A percentile compares a stretch with the other conserved stretches of the same genome.
phyloP scores from a whole-genome alignment of 2,329 filamentous ascomycete species.

The Anthostomella pinea region DNA sequence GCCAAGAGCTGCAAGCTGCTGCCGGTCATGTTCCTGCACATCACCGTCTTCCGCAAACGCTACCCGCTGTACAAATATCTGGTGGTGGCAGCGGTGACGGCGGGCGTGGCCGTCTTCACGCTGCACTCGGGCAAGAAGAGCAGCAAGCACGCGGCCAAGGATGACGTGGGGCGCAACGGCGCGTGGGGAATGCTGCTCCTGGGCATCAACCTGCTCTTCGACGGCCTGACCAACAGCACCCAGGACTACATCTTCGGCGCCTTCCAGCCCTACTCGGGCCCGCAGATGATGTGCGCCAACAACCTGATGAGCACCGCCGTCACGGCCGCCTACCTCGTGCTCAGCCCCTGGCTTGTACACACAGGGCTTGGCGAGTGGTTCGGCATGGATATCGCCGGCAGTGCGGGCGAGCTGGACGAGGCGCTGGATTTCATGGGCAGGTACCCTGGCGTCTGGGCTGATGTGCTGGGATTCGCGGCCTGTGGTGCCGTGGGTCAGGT shows the following conservation, averaged over 20 bases:
- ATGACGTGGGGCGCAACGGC: slow-evolving; percentile 57
- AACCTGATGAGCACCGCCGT: slow-evolving; percentile 82
- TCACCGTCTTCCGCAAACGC: slow-evolving; percentile 82
- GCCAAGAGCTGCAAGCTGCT: slow-evolving; percentile 98
- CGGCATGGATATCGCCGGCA: slow-evolving; percentile 62
- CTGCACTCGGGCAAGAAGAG: slow-evolving; percentile 66
- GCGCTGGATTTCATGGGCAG: slow-evolving; percentile 77
- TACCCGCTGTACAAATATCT: slow-evolving; percentile 97
- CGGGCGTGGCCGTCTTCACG: slow-evolving; percentile 92
- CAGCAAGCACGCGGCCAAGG: slow-evolving; percentile 44
- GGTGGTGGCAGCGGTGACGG: slow-evolving; percentile 86
- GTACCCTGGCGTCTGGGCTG: slow-evolving; percentile 78
- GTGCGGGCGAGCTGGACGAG: slow-evolving; percentile 72
- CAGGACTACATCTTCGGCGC: slow-evolving; percentile 89
- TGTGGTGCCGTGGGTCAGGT: slow-evolving; percentile 93
- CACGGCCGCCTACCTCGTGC: slow-evolving; percentile 71
- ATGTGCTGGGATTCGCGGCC: slow-evolving; percentile 84
- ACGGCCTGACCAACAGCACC: slow-evolving; percentile 92
- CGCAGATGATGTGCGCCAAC: slow-evolving; percentile 99
- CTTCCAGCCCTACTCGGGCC: slow-evolving; percentile 79
- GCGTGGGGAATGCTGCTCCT: slow-evolving; percentile 81
- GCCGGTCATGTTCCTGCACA: slow-evolving; percentile 96
- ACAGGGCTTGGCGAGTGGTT: slow-evolving; percentile 64
- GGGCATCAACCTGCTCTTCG: slow-evolving; percentile 86
- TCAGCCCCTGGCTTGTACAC: slow-evolving; percentile 75